Evolutionary conservation across 164 flowering plant genomes (phyloP).

Genomic region (Sedum album): DNA sequence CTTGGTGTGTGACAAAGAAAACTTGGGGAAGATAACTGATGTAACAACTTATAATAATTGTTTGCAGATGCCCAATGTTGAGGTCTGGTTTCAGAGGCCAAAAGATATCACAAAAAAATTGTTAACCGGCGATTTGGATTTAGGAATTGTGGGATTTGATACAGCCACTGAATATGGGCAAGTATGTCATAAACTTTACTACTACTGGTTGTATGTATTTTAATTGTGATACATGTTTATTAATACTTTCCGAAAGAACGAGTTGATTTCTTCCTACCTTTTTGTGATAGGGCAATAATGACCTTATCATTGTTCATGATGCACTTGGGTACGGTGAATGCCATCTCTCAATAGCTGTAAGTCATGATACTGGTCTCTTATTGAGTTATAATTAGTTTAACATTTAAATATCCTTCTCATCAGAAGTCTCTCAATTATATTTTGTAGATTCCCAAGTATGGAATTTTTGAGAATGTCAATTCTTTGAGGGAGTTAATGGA

Average conservation of each 20-base stretch:
- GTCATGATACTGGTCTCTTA: conserved; percentile 12
- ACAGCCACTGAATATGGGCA: conserved; percentile 78
- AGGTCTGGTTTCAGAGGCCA: conserved; percentile 96
- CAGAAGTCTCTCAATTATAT: neutral
- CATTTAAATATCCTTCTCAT: neutral
- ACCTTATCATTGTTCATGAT: conserved; percentile 83
- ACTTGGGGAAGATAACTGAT: neutral
- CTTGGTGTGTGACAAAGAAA: neutral
- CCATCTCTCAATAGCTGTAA: conserved; percentile 79
- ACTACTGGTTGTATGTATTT: neutral
- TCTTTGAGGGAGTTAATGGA: conserved; percentile 70
- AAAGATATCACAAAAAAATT: conserved; percentile 87
- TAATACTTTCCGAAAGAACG: neutral
- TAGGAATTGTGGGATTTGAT: conserved; percentile 89
- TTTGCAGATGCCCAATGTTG: conserved; percentile 65
- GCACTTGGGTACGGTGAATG: conserved; percentile 90
- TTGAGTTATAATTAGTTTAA: neutral
- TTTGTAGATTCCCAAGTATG: conserved; percentile 90
- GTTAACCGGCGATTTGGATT: conserved; percentile 88
- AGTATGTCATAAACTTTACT: conserved; percentile 27
- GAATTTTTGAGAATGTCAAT: conserved; percentile 89
- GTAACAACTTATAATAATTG: neutral
- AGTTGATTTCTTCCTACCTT: neutral
- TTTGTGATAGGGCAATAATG: conserved; percentile 70
- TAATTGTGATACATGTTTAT: neutral